Base-by-base conservation (phyloP, 2,329 filamentous ascomycete genomes). In the Fusarium stilboides region DNA sequence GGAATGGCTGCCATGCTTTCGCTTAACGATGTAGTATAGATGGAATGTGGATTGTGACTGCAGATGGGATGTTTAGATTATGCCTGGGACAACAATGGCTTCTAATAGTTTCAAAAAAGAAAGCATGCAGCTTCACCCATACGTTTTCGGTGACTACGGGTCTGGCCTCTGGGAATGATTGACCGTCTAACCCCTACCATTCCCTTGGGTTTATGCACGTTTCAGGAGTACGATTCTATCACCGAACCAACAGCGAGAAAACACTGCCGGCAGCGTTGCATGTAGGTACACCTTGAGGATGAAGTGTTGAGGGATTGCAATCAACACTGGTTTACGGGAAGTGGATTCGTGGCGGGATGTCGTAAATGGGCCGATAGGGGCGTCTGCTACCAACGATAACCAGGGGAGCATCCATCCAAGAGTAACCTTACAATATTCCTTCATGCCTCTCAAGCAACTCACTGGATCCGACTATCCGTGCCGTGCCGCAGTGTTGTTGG, bases 21-120 rank as follows among this genome's bases (percentile, higher is more conserved):
- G 14, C 39, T n/a, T 14, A 12, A 13, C 8, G 12, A 15, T 33
- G 31, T 15, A 24, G 24, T 39, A 13, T 37, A 20, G 6, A 37
- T 36, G 26, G 31, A 22, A 28, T 20, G 19, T 12, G 20, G 19
- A 17, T 45, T 45, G 39, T 17, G 43, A 58, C 39, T 39, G 49
- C 20, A 2, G 15, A 46, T 49, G 43, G 20, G 8, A 57, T 37
- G 39, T 44, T 37, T 37, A 8, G 12, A 42, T 42, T 17, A 6
- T 24, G 24, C 22, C n/a, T 43, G 31, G 37, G 43, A 45, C 15
- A 55, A 19, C 37, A 10, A 36, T 17, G 20, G 10, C 58, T 63
- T 63, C 60, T 63, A 63, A 63, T 63, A 63, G 37, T 63, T 37
- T 20, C 20, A 12, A n/a, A 24, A 52, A n/a, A 52, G 12, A 36